Evolutionary conservation across 2,329 filamentous ascomycete genomes (phyloP).

Genomic region (Westerdykella sp.): DNA sequence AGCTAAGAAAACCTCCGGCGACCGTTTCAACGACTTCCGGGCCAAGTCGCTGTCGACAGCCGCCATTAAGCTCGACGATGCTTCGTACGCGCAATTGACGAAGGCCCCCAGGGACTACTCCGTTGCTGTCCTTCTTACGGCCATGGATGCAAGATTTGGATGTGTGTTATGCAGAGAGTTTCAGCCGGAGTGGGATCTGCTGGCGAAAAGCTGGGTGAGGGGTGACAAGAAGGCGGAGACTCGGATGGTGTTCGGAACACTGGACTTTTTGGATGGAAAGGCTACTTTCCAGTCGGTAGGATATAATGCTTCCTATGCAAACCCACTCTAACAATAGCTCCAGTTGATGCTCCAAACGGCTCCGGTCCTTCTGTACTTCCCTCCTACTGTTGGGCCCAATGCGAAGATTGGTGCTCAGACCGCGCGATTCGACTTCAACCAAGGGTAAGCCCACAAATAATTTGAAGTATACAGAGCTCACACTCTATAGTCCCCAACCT

Average conservation of each 20-base stretch:
- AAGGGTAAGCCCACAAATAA: slow-evolving; percentile 52
- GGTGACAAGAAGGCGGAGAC: slow-evolving; percentile 71
- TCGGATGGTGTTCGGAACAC: slow-evolving; percentile 69
- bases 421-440: slow-evolving; percentile 76
- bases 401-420: slow-evolving; percentile 65
- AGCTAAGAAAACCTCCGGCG: slow-evolving; percentile 50
- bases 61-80: slow-evolving; percentile 73
- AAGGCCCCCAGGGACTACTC: slow-evolving; percentile 75
- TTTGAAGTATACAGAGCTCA: not conserved
- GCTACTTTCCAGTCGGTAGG: slow-evolving; percentile 79
- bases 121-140: slow-evolving; percentile 76
- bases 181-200: slow-evolving; percentile 86
- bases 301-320: not conserved
- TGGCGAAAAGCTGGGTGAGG: slow-evolving; percentile 80
- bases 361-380: slow-evolving; percentile 81
- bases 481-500: slow-evolving; percentile 53
- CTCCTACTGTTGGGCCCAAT: slow-evolving; percentile 73
- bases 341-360: slow-evolving; percentile 92
- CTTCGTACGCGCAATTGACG: slow-evolving; percentile 68
- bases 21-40: slow-evolving; percentile 67
- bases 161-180: slow-evolving; percentile 86
- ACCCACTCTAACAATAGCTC: slow-evolving; percentile 11
- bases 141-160: slow-evolving; percentile 73
- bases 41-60: slow-evolving; percentile 58
- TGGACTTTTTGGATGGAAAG: slow-evolving; percentile 84